These are phyloP conservation scores for Puccinellia tenuiflora DNA, from an alignment of 176 grass and related monocot genomes.

Conservation along the genomic window DNA sequence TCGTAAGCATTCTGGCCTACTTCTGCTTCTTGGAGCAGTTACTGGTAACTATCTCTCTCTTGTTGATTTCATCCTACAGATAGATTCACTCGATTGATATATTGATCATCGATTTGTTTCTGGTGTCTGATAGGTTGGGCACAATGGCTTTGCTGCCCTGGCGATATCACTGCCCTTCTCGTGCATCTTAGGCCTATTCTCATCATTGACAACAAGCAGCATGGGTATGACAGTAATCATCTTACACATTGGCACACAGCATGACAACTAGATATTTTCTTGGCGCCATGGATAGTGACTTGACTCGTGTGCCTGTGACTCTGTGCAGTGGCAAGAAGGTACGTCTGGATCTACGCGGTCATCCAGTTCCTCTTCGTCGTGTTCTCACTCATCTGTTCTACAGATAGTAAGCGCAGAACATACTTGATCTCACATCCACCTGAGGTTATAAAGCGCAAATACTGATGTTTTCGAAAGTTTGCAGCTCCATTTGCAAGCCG, in stretches of 20 bases:
- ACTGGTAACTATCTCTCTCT: constrained; percentile 35
- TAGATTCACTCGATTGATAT: not conserved
- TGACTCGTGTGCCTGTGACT: not conserved
- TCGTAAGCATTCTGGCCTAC: constrained; percentile 80
- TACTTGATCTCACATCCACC: not conserved
- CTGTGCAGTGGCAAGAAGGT: constrained; percentile 62
- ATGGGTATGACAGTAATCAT: constrained; percentile 44
- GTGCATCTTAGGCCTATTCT: constrained; percentile 74
- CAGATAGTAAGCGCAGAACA: constrained; percentile 49
- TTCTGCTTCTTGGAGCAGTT: constrained; percentile 96
- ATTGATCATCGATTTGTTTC: not conserved
- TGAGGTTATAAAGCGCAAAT: not conserved
- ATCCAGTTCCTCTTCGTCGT: constrained; percentile 80
- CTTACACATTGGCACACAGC: not conserved
- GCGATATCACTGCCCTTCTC: constrained; percentile 90
- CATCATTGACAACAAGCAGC: constrained; percentile 64
- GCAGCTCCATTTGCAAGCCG: constrained; percentile 74
- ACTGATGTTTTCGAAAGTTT: not conserved
- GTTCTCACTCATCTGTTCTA: constrained; percentile 83
- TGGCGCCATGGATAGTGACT: not conserved
- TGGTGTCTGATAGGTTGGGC: constrained; percentile 36
- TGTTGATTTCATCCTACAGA: not conserved
- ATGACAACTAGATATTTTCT: not conserved
- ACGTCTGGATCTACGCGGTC: constrained; percentile 57
- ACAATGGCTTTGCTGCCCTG: constrained; percentile 56